phyloP scores from a whole-genome alignment of 306 rosid species.

The Psophocarpus tetragonolobus region DNA sequence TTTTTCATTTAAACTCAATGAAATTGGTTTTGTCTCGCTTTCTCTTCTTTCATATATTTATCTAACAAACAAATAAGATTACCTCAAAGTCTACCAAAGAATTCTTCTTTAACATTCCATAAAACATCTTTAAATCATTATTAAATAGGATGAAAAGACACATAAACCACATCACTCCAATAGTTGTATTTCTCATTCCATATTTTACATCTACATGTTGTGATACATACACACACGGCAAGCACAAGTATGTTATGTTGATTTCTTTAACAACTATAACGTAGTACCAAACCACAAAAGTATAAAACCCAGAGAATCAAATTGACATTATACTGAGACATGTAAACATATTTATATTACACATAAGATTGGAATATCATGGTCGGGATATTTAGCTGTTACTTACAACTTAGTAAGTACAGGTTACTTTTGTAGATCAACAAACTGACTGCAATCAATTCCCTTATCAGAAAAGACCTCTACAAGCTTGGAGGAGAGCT shows the following conservation, averaged over 20 bases:
- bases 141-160: conserved; percentile 5
- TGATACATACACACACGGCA: conserved; percentile 2
- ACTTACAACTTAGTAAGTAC: conserved; percentile 4
- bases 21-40: neutral
- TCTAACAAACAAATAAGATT: neutral
- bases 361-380: conserved; percentile 35
- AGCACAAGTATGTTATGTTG: neutral
- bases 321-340: conserved; percentile 38
- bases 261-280: neutral
- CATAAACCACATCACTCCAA: conserved; percentile 20
- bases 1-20: neutral
- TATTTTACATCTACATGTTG: conserved; percentile 26
- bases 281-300: neutral
- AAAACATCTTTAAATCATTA: neutral
- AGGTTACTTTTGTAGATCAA: conserved; percentile 37
- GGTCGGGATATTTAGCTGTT: conserved; percentile 34
- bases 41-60: neutral
- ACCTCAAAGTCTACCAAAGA: neutral
- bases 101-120: neutral
- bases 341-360: conserved; percentile 26
- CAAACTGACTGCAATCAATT: conserved; percentile 66
- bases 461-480: conserved; percentile 72
- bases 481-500: conserved; percentile 80
- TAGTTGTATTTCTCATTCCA: conserved; percentile 25
- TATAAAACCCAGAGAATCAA: neutral